A percentile compares a stretch with the other conserved stretches of the same genome.
Evolutionary conservation across 352 stramenopile species (phyloP).

Genomic region (Hyaloperonospora brassicae): DNA sequence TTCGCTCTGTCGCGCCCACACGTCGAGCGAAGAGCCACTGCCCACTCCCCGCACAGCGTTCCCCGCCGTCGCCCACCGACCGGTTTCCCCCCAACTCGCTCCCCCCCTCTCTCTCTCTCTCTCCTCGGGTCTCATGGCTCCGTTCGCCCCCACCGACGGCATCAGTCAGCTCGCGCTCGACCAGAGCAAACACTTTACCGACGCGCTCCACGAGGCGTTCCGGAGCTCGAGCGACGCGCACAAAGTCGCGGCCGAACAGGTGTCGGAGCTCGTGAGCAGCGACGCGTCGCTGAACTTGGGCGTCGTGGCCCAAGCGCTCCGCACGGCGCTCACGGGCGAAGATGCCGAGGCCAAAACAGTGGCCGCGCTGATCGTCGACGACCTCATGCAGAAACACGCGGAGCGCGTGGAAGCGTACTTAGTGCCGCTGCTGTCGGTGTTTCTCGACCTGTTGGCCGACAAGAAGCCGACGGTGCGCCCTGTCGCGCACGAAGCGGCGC

Average conservation of each 20-base stretch:
- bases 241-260: conserved; percentile 78
- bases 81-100: too few species aligned
- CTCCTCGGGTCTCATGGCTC: conserved; percentile 52
- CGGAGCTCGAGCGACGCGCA: conserved; percentile 59
- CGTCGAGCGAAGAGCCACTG: conserved; percentile 25
- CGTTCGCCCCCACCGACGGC: conserved; percentile 71
- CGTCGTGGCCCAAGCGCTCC: conserved; percentile 62
- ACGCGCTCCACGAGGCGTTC: conserved; percentile 74
- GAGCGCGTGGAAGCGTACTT: conserved; percentile 77
- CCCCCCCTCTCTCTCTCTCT: too few species aligned
- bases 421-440: conserved; percentile 48
- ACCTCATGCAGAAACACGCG: conserved; percentile 82
- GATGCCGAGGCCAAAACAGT: conserved; percentile 66
- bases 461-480: conserved; percentile 73
- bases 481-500: conserved; percentile 60
- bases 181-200: conserved; percentile 88
- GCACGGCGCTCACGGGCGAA: conserved; percentile 42
- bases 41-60: conserved; percentile 15
- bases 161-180: conserved; percentile 82
- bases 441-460: conserved; percentile 78
- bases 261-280: conserved; percentile 68
- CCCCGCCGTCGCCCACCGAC: conserved; percentile 8
- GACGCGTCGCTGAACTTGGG: conserved; percentile 68
- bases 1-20: conserved; percentile 46
- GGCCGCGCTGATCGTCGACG: conserved; percentile 64